Evolutionary conservation across 2,329 filamentous ascomycete species (phyloP), one percentile per base, ranked within the genome.

Genomic region (Sporothrix humicola): DNA sequence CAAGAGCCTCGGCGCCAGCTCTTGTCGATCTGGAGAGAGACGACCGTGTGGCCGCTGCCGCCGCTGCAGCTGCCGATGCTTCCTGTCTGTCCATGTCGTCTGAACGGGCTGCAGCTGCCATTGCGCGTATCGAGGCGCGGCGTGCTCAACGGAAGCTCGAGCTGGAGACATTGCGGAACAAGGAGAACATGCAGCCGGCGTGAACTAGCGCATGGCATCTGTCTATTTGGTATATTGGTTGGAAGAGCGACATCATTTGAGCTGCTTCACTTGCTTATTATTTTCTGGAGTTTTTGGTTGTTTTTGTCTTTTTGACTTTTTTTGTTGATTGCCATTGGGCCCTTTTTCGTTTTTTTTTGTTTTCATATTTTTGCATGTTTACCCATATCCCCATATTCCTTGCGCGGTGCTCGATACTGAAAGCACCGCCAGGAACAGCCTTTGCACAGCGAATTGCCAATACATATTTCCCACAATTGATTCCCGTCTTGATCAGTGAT

Each of bases 71-170:
- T 1, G 72, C 69, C 10, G 71, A 76, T 46, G 65, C 71, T 3
- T 82, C 84, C 4, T 84, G 83, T 73, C 82, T 83, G 26, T 81
- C 76, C 1, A 77, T 89, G 13, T 83, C 87, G 9, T 84, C 86
- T 3, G 85, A 87, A 69, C 83, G 88, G 48, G 83, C 83, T 63
- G 85, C 86, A 7, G 87, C 87, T 0, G 88, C 87, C 12, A 82
- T 88, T 70, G 88, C 87, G 58, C 81, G 87, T 8, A 84, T 90
- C 15, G 85, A 88, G 79, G 83, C 85, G 79, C 84, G 86, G 77
- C 85, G 84, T 78, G 83, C 84, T n/a, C 84, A 88, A 79, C 86
- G 86, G 78, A 82, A 73, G 26, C 65, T 65, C 52, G 63, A 72
- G 37, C 42, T 74, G 61, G 74, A 63, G 0, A 12, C 69, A 63